Evolutionary conservation across 345 rosid species (phyloP), one percentile per base, ranked within the genome.

Genomic region (Citrus inodora): DNA sequence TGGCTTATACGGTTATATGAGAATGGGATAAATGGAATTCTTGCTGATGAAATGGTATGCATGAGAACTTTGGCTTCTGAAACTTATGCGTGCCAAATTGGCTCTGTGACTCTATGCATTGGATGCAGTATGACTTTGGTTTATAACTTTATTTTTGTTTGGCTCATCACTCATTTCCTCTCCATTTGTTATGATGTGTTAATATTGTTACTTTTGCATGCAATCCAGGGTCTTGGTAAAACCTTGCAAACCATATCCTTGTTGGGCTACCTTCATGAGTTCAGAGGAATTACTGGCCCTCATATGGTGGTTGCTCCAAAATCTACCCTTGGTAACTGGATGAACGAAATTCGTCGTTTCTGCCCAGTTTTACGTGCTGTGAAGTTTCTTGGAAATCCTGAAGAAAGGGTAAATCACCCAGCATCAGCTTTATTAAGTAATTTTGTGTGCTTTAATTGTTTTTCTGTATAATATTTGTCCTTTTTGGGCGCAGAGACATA

Each of bases 231-330:
- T 81, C 95, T 96, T 73, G 99, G 99, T 27, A 96, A 96, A 89
- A 96, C 99, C 16, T 89, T 94, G 84, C 99, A 96, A 87, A 96
- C 99, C 4, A 96, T 96, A 62, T 96, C 99, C 53, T 84, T 94
- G 68, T 32, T 96, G 90, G 99, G 98, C 14, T 97, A 93, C 84
- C 89, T 97, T 82, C 98, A 94, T 40, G 99, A 97, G 70, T 97
- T 92, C 83, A 83, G 95, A 75, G 98, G 98, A 89, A 97, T 97
- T 73, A 87, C 90, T 79, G 99, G 99, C 77, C 99, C 99, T 71
- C 99, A 97, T 81, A 92, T 94, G 99, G 99, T 97, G 28, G 98
- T 97, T 87, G 98, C 99, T 77, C 99, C 99, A 75, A 97, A 97
- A 86, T 97, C 99, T 83, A 94, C 99, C 35, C 98, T 94, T 84